A percentile compares a stretch with the other conserved stretches of the same genome.
These are phyloP conservation scores for Manihot esculenta DNA, from an alignment of 441 rosid species.

Conservation along the genomic window DNA sequence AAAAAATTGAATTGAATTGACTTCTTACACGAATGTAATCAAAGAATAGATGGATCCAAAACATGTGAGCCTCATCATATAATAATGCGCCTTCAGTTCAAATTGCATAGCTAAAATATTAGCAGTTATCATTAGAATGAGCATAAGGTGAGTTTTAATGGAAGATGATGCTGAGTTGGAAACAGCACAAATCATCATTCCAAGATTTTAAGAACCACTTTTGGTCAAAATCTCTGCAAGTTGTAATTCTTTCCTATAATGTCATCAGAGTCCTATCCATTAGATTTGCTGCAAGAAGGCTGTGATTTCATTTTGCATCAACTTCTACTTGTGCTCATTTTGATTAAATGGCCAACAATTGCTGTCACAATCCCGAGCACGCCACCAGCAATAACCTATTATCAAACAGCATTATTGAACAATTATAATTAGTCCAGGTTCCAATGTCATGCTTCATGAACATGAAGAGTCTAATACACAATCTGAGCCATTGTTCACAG, in stretches of 20 bases:
- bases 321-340: slow-evolving; percentile 22
- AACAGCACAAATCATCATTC: slow-evolving; percentile 16
- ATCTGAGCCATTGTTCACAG: not conserved
- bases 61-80: too few relatives aligned
- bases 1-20: too few relatives aligned
- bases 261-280: slow-evolving; percentile 14
- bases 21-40: too few relatives aligned
- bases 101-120: slow-evolving; percentile 17
- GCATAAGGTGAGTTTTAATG: slow-evolving; percentile 14
- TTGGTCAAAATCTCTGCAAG: slow-evolving; percentile 11
- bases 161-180: slow-evolving; percentile 16
- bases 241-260: slow-evolving; percentile 9
- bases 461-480: not conserved
- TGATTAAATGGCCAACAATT: slow-evolving; percentile 46
- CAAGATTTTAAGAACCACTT: slow-evolving; percentile 7
- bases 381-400: slow-evolving; percentile 80
- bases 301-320: slow-evolving; percentile 17
- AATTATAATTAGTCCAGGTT: not conserved
- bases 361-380: slow-evolving; percentile 70
- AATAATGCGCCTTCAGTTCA: too few relatives aligned
- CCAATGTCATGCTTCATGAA: not conserved
- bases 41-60: too few relatives aligned
- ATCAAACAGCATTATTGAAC: slow-evolving; percentile 18
- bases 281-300: slow-evolving; percentile 10
- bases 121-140: slow-evolving; percentile 23